Conservation (phyloP, 108 stramenopile species). For the Nannochloropsis salina region DNA sequence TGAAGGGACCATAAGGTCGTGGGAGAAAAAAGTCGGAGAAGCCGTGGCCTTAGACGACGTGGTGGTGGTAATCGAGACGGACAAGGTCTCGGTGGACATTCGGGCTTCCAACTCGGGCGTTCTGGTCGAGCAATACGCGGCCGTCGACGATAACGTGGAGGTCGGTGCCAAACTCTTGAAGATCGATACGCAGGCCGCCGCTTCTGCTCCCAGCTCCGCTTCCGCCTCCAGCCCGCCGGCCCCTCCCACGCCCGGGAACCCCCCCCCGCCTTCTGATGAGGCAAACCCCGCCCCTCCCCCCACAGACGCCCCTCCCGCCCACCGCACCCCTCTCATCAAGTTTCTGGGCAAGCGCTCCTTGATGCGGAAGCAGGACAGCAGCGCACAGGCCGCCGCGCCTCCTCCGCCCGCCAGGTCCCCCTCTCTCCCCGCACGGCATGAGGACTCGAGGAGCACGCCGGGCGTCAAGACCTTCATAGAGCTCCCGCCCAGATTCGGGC, state of each 20-base stretch:
- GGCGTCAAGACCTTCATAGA: constrained; percentile 26
- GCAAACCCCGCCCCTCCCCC: not conserved
- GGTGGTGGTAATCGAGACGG: constrained; percentile 51
- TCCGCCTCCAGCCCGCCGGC: constrained; percentile 67
- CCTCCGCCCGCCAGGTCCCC: constrained; percentile 25
- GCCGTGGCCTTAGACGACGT: constrained; percentile 50
- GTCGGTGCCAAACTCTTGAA: constrained; percentile 47
- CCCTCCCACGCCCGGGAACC: constrained; percentile 19
- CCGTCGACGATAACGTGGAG: constrained; percentile 34
- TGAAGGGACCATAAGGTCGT: constrained; percentile 89
- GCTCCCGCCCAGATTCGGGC: constrained; percentile 65
- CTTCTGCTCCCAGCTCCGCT: constrained; percentile 69
- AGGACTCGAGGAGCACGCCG: not conserved
- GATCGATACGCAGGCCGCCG: constrained; percentile 41
- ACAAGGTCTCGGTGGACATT: constrained; percentile 55
- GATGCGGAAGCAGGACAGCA: constrained; percentile 43
- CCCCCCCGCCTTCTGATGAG: not conserved
- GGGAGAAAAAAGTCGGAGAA: constrained; percentile 57
- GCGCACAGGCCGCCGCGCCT: constrained; percentile 2
- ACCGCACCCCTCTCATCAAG: constrained; percentile 67
- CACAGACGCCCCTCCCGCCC: not conserved
- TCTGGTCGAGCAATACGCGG: constrained; percentile 42
- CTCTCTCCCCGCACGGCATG: not conserved
- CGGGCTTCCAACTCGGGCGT: constrained; percentile 41
- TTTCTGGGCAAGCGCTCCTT: constrained; percentile 85